Percentiles rank a stretch among this genome's conserved stretches.
These are phyloP conservation scores for Coemansia sp. DNA, from an alignment of 192 early-diverging fungal species.

Conservation along the genomic window DNA sequence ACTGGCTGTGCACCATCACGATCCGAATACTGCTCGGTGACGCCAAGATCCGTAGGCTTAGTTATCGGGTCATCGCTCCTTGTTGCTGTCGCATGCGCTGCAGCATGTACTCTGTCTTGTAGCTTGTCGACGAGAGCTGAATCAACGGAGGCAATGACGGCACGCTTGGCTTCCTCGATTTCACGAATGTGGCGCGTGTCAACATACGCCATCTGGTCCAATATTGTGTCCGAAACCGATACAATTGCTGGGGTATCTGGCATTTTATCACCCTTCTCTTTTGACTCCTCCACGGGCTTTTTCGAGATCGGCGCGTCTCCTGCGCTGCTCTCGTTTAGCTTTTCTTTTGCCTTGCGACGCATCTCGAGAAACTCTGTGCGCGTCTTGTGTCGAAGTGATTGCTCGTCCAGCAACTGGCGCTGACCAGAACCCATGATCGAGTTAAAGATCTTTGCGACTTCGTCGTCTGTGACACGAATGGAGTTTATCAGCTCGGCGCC, in stretches of 20 bases:
- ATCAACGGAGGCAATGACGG: conserved; percentile 31
- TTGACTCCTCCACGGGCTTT: neutral
- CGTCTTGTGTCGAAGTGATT: conserved; percentile 41
- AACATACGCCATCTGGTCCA: conserved; percentile 46
- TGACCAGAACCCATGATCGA: conserved; percentile 33
- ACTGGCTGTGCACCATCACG: neutral
- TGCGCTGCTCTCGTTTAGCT: neutral
- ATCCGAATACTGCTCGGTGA: neutral
- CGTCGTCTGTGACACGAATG: conserved; percentile 41
- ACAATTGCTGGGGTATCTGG: neutral
- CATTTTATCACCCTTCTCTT: neutral
- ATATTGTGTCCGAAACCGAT: conserved; percentile 29
- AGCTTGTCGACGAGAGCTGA: conserved; percentile 15
- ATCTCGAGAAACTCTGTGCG: conserved; percentile 35
- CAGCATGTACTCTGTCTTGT: conserved; percentile 22
- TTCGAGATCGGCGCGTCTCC: neutral
- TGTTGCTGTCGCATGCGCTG: neutral
- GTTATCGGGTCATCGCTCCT: neutral
- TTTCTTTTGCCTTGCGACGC: conserved; percentile 19
- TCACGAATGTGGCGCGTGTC: conserved; percentile 45
- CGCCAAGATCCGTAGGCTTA: neutral
- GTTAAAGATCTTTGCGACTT: conserved; percentile 43
- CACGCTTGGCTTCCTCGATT: conserved; percentile 42
- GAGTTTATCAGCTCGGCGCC: conserved; percentile 14
- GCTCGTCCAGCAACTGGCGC: conserved; percentile 32